Evolutionary conservation across 768 basidiomycete genomes (phyloP).

Genomic region (Pleurotus sapidus): DNA sequence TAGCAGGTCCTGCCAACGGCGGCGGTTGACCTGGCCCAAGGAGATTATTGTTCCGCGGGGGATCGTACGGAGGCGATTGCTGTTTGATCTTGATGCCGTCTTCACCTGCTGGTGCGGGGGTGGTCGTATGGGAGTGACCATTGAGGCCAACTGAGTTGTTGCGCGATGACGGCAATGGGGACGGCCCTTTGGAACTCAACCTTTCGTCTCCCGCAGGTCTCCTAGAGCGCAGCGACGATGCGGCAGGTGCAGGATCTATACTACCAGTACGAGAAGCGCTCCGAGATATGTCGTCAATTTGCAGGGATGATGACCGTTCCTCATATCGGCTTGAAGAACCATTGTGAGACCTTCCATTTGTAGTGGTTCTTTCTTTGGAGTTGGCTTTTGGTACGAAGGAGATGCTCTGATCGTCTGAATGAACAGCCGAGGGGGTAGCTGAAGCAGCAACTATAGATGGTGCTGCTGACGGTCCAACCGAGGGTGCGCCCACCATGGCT

Average conservation of each 20-base stretch:
- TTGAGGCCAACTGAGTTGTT: constrained; percentile 12
- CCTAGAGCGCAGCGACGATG: neutral
- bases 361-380: constrained; percentile 17
- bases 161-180: neutral
- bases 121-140: constrained; percentile 22
- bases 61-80: constrained; percentile 15
- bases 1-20: constrained; percentile 38
- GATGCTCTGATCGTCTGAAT: constrained; percentile 12
- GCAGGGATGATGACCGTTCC: constrained; percentile 7
- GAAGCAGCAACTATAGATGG: constrained; percentile 17
- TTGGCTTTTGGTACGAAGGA: constrained; percentile 21
- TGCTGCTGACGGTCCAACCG: constrained; percentile 21
- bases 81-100: constrained; percentile 11
- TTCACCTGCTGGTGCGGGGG: constrained; percentile 19
- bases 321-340: constrained; percentile 17
- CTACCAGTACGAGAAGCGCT: constrained; percentile 5
- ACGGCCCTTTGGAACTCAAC: neutral
- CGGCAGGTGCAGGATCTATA: neutral
- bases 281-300: neutral
- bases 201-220: neutral
- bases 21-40: constrained; percentile 1
- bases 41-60: constrained; percentile 7
- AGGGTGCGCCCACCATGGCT: constrained; percentile 34
- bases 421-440: constrained; percentile 10
- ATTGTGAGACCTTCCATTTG: constrained; percentile 30